Evolutionary conservation across 2,329 filamentous ascomycete genomes (phyloP).

Genomic region (Bipolaris victoriae): DNA sequence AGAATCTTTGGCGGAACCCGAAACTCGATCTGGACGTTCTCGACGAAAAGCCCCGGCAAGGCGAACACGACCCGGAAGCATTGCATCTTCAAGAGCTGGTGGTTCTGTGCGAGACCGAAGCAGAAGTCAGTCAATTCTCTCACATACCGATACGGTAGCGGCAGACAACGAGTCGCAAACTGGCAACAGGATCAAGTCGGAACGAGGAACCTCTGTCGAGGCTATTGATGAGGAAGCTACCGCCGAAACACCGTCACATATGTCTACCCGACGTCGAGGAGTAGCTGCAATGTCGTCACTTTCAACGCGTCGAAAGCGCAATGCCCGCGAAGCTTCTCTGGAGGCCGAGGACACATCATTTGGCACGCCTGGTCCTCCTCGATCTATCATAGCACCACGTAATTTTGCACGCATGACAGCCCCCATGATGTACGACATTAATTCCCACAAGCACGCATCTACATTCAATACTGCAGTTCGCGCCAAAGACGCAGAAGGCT

Average conservation of each 20-base stretch:
- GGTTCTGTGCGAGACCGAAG: slow-evolving; percentile 54
- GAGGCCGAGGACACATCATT: slow-evolving; percentile 38
- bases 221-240: slow-evolving; percentile 46
- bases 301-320: slow-evolving; percentile 52
- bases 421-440: slow-evolving; percentile 59
- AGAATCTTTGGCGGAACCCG: slow-evolving; percentile 32
- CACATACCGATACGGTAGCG: slow-evolving; percentile 52
- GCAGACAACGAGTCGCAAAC: slow-evolving; percentile 50
- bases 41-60: slow-evolving; percentile 40
- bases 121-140: slow-evolving; percentile 57
- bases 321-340: slow-evolving; percentile 40
- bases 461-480: slow-evolving; percentile 58
- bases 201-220: slow-evolving; percentile 55
- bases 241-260: slow-evolving; percentile 37
- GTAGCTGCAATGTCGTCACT: slow-evolving; percentile 31
- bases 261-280: slow-evolving; percentile 40
- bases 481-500: slow-evolving; percentile 58
- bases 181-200: slow-evolving; percentile 53
- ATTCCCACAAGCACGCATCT: slow-evolving; percentile 58
- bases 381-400: slow-evolving; percentile 52
- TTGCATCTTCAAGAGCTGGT: slow-evolving; percentile 55
- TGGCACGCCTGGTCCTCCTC: slow-evolving; percentile 33
- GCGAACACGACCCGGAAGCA: slow-evolving; percentile 48
- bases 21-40: slow-evolving; percentile 39
- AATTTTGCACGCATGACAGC: slow-evolving; percentile 57